Evolutionary conservation across 768 basidiomycete species (phyloP).

Genomic region (Leucosporidium creatinivorum): DNA sequence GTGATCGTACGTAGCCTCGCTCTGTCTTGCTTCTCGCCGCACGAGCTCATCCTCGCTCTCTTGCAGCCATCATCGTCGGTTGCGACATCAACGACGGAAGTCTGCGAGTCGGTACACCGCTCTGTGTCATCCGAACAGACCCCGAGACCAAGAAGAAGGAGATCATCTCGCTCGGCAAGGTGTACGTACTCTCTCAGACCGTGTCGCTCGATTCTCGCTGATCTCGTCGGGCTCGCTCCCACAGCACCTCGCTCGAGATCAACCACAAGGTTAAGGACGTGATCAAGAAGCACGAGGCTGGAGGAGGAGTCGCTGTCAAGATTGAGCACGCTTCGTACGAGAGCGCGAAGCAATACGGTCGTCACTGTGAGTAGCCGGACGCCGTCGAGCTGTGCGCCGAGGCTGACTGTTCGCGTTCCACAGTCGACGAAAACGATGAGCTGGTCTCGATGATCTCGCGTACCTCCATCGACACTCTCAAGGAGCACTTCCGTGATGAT

Average conservation of each 20-base stretch:
- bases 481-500: slow-evolving; percentile 50
- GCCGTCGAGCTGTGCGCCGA: no score
- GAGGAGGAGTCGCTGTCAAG: slow-evolving; percentile 94
- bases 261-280: slow-evolving; percentile 87
- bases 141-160: slow-evolving; percentile 80
- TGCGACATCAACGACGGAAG: slow-evolving; percentile 92
- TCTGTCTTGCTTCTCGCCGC: no score
- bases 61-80: slow-evolving; percentile 67
- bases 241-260: slow-evolving; percentile 88
- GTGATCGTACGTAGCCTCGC: slow-evolving; percentile 53
- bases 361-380: slow-evolving; percentile 64
- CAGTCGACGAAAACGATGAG: slow-evolving; percentile 75
- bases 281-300: slow-evolving; percentile 89
- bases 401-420: background rate
- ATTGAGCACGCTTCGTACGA: slow-evolving; percentile 96
- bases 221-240: slow-evolving; percentile 24
- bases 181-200: slow-evolving; percentile 53
- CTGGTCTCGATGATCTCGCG: slow-evolving; percentile 81
- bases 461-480: slow-evolving; percentile 89
- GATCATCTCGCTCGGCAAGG: slow-evolving; percentile 83
- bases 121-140: slow-evolving; percentile 91
- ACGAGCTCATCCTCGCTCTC: background rate
- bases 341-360: slow-evolving; percentile 87
- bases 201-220: background rate
- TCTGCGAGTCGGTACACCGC: slow-evolving; percentile 81